These are phyloP conservation scores for Medicago ruthenica DNA, from an alignment of 306 rosid genomes.

Conservation along the genomic window DNA sequence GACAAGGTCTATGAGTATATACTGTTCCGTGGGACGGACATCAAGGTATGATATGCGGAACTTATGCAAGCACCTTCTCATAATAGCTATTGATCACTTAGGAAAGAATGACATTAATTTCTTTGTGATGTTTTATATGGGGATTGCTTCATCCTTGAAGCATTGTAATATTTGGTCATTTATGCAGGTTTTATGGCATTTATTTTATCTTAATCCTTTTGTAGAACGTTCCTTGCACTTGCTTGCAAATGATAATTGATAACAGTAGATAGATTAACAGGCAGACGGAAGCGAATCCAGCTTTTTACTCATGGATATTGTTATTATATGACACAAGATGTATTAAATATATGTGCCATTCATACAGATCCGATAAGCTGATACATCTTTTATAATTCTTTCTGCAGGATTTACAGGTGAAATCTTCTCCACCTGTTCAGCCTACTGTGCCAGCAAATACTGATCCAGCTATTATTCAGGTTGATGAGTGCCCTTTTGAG, in stretches of 20 bases:
- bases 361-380: slow-evolving; percentile 22
- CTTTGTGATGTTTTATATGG: not conserved
- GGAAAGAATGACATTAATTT: slow-evolving; percentile 13
- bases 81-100: slow-evolving; percentile 17
- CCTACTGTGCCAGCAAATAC: slow-evolving; percentile 65
- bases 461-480: slow-evolving; percentile 94
- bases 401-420: slow-evolving; percentile 87
- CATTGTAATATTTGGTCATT: slow-evolving; percentile 18
- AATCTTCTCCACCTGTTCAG: slow-evolving; percentile 83
- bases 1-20: slow-evolving; percentile 88
- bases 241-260: slow-evolving; percentile 9
- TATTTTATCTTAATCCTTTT: slow-evolving; percentile 16
- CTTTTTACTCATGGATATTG: slow-evolving; percentile 12
- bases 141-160: slow-evolving; percentile 1
- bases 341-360: not conserved
- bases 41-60: slow-evolving; percentile 63
- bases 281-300: slow-evolving; percentile 20
- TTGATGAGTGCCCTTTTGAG: slow-evolving; percentile 26
- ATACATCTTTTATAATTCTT: slow-evolving; percentile 35
- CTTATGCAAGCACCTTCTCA: not conserved
- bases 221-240: slow-evolving; percentile 22
- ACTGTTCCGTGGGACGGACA: slow-evolving; percentile 92
- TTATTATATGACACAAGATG: not conserved
- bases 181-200: slow-evolving; percentile 32
- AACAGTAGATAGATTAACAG: slow-evolving; percentile 27